These are phyloP conservation scores for Torulaspora indica DNA, from an alignment of 805 yeast genomes.

Conservation along the genomic window DNA sequence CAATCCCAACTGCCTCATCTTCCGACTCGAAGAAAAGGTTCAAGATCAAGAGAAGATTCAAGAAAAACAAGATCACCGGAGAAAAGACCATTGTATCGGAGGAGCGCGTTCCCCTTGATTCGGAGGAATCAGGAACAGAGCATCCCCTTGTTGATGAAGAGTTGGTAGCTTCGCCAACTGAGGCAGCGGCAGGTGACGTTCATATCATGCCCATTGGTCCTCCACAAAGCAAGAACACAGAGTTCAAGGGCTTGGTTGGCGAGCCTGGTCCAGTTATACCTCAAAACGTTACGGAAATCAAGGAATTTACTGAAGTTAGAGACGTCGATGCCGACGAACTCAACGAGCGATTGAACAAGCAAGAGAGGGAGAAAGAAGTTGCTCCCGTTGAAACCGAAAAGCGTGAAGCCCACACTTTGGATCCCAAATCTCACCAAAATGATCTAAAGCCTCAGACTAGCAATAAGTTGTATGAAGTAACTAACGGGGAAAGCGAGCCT, in stretches of 20 bases:
- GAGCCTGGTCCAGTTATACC: conserved; percentile 64
- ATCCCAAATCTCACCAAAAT: conserved; percentile 23
- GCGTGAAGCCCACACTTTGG: conserved; percentile 14
- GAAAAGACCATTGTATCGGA: conserved; percentile 37
- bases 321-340: conserved; percentile 56
- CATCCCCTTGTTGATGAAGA: conserved; percentile 22
- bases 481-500: conserved; percentile 33
- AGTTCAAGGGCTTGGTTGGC: conserved; percentile 38
- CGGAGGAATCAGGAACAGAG: conserved; percentile 16
- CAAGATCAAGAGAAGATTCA: conserved; percentile 39
- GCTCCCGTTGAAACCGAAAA: not conserved
- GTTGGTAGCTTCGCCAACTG: conserved; percentile 17
- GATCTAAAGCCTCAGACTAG: conserved; percentile 24
- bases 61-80: conserved; percentile 41
- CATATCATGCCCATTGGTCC: conserved; percentile 42
- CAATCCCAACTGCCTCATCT: conserved; percentile 4
- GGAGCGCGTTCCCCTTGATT: conserved; percentile 15
- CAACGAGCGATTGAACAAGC: conserved; percentile 41
- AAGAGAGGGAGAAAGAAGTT: conserved; percentile 14
- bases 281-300: conserved; percentile 55
- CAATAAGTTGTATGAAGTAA: conserved; percentile 14
- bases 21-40: conserved; percentile 27
- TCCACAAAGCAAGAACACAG: conserved; percentile 44
- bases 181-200: conserved; percentile 20
- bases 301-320: conserved; percentile 56